phyloP scores from a whole-genome alignment of 805 yeast genomes.

The Spathaspora sp. region DNA sequence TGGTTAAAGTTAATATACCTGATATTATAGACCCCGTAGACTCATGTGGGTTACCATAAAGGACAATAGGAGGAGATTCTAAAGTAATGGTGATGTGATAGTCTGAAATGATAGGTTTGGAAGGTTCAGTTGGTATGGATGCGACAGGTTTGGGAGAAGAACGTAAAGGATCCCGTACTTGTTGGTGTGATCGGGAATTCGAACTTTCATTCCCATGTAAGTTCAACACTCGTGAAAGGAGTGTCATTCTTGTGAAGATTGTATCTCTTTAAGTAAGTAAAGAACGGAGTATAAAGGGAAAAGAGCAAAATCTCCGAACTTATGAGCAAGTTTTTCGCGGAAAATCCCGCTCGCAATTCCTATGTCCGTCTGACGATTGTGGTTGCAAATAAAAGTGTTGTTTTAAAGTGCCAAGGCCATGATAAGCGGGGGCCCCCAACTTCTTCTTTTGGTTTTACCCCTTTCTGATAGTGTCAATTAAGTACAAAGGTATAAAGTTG shows the following conservation, averaged over 20 bases:
- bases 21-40: slow-evolving; percentile 83
- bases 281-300: too few relatives aligned
- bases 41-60: slow-evolving; percentile 76
- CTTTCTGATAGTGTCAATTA: too few relatives aligned
- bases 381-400: too few relatives aligned
- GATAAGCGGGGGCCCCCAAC: too few relatives aligned
- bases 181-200: neutral
- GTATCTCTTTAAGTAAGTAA: too few relatives aligned
- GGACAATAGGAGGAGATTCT: slow-evolving; percentile 88
- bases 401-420: too few relatives aligned
- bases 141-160: neutral
- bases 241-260: neutral
- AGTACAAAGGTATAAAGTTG: too few relatives aligned
- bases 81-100: slow-evolving; percentile 51
- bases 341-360: too few relatives aligned
- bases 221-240: neutral
- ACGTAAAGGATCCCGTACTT: neutral
- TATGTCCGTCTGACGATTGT: too few relatives aligned
- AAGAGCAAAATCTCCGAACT: too few relatives aligned
- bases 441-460: too few relatives aligned
- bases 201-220: neutral
- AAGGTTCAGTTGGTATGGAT: neutral
- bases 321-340: too few relatives aligned
- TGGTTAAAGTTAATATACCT: slow-evolving; percentile 51
- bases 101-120: neutral